Evolutionary conservation across 202 grass and related monocot genomes (phyloP), one percentile per base, ranked within the genome.

Genomic region (Elaeis oleifera): DNA sequence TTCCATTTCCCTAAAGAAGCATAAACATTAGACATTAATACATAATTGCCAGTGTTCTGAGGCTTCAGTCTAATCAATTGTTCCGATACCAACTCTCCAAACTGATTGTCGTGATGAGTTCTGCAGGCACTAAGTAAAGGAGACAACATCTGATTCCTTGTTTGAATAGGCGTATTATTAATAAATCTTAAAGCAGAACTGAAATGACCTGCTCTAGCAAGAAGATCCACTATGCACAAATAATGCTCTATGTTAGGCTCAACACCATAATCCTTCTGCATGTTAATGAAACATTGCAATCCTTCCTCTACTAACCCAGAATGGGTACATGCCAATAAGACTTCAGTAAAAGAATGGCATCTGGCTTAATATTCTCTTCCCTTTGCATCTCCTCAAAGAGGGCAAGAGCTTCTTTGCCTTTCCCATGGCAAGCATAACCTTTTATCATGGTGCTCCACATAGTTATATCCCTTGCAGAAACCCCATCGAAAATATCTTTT

Each of bases 371-470:
- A 71, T 70, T 13, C 9, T 44, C 70, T 71, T 64, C 51, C 5
- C 66, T 78, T 59, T 64, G 63, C 85, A 89, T 84, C 77, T 84
- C 68, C 16, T 31, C 58, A 67, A 84, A 89, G 54, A 89, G 71
- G 67, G 19, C 0, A 1, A 89, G 70, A 29, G 85, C 74, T 57
- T 81, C 74, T 51, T 24, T 65, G 25, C 81, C 74, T 72, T 78
- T 60, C 54, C 85, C 81, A 23, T 72, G 76, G 71, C 69, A 80
- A 51, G 81, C 85, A 78, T 84, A 81, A 7, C 85, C 85, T 18
- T 79, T 81, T 55, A 89, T 78, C 74, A 89, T 89, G 64, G 78
- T 72, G 72, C 85, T 89, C 85, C 85, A 89, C 59, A 75, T 52
- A 71, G 81, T 72, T 18, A 89, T 68, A 29, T 89, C 85, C 67